Conservation (phyloP, 768 basidiomycete genomes). For the Lentinula detonsa region DNA sequence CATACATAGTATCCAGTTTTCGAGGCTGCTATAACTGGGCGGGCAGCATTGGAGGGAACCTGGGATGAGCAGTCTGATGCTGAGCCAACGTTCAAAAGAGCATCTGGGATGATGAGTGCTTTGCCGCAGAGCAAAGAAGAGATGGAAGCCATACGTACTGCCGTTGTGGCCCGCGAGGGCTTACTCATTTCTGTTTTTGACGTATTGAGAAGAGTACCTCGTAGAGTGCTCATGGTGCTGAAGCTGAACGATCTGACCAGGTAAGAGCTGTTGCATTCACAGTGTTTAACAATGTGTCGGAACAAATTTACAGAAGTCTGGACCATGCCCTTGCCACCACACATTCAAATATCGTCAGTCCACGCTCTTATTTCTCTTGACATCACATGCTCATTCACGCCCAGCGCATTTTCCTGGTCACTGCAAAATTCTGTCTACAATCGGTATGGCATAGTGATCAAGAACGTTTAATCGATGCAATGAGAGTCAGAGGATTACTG, state of each 20-base stretch:
- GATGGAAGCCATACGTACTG: slow-evolving; percentile 73
- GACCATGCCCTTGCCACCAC: slow-evolving; percentile 88
- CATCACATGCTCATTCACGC: slow-evolving; percentile 7
- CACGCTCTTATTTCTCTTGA: background rate
- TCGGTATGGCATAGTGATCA: slow-evolving; percentile 76
- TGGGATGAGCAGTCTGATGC: slow-evolving; percentile 30
- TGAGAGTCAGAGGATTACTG: slow-evolving; percentile 46
- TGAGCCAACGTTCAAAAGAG: slow-evolving; percentile 43
- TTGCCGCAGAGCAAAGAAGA: slow-evolving; percentile 69
- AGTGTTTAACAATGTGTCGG: background rate
- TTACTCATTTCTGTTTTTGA: slow-evolving; percentile 81
- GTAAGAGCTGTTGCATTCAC: slow-evolving; percentile 23
- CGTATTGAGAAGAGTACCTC: slow-evolving; percentile 79
- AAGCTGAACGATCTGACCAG: slow-evolving; percentile 84
- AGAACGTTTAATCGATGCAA: slow-evolving; percentile 34
- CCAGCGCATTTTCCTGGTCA: slow-evolving; percentile 86
- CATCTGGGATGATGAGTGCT: slow-evolving; percentile 73
- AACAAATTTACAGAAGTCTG: slow-evolving; percentile 47
- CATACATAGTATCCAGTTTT: slow-evolving; percentile 78
- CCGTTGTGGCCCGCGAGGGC: slow-evolving; percentile 79
- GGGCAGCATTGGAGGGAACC: slow-evolving; percentile 66
- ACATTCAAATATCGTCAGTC: slow-evolving; percentile 55
- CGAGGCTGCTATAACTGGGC: slow-evolving; percentile 90
- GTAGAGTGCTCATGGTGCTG: slow-evolving; percentile 77
- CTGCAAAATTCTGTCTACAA: slow-evolving; percentile 79